Percentiles rank a stretch among this genome's conserved stretches.
These are phyloP conservation scores for Pseudopithomyces maydicus DNA, from an alignment of 2,329 filamentous ascomycete species.

Conservation along the genomic window DNA sequence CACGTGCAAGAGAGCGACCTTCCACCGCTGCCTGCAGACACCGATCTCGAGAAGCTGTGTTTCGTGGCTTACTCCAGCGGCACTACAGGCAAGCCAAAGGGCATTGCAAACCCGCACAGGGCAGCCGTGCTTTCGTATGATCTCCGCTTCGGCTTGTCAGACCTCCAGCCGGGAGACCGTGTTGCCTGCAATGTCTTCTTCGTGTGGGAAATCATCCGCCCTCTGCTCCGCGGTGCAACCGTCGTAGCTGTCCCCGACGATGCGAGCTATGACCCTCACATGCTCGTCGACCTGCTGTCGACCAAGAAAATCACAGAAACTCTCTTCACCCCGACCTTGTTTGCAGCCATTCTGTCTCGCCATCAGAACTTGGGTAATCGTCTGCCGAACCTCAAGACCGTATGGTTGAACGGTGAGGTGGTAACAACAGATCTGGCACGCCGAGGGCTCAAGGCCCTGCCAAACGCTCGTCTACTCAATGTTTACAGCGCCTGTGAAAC, in stretches of 20 bases:
- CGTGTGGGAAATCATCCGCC: slow-evolving; percentile 82
- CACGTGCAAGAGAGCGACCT: slow-evolving; percentile 50
- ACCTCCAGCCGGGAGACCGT: slow-evolving; percentile 72
- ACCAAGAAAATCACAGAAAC: slow-evolving; percentile 75
- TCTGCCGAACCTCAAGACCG: slow-evolving; percentile 68
- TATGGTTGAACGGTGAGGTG: slow-evolving; percentile 85
- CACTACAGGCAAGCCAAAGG: slow-evolving; percentile 79
- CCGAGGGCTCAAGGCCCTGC: slow-evolving; percentile 69
- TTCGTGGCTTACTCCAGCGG: slow-evolving; percentile 85
- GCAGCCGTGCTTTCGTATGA: slow-evolving; percentile 77
- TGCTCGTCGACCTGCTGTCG: slow-evolving; percentile 72
- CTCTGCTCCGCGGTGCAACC: slow-evolving; percentile 75
- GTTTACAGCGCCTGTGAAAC: slow-evolving; percentile 85
- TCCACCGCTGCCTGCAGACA: slow-evolving; percentile 61
- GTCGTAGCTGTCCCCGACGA: slow-evolving; percentile 77
- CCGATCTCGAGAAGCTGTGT: slow-evolving; percentile 74
- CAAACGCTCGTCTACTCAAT: slow-evolving; percentile 73
- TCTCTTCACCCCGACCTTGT: slow-evolving; percentile 80
- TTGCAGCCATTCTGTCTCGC: slow-evolving; percentile 74
- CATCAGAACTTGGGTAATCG: slow-evolving; percentile 68
- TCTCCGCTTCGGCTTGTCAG: slow-evolving; percentile 71
- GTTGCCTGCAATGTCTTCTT: slow-evolving; percentile 91
- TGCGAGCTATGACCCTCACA: slow-evolving; percentile 75
- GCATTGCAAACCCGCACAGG: slow-evolving; percentile 78
- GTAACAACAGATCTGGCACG: slow-evolving; percentile 78